Conservation (phyloP, 2,329 filamentous ascomycete species). For the Huntiella decipiens region DNA sequence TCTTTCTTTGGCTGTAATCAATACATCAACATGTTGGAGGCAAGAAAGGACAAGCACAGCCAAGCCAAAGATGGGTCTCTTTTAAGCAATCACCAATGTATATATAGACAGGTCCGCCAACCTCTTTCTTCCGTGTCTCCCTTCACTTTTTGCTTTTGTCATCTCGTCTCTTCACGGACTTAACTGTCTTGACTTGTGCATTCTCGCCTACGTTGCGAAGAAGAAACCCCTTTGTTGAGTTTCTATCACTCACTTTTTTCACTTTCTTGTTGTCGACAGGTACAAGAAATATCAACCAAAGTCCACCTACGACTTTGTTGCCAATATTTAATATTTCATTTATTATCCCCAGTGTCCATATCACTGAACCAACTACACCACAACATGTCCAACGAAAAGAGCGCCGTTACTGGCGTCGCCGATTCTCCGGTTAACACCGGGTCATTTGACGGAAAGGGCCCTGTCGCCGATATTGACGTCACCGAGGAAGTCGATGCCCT, state of each 20-base stretch:
- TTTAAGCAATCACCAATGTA: not conserved
- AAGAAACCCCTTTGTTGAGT: not conserved
- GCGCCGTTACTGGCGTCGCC: not conserved
- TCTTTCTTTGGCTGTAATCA: too few relatives aligned
- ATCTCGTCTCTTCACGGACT: too few relatives aligned
- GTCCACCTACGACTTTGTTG: too few relatives aligned
- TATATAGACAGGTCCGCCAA: not conserved
- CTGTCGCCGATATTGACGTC: not conserved
- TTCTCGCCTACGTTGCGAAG: too few relatives aligned
- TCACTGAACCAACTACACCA: too few relatives aligned
- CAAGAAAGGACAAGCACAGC: too few relatives aligned
- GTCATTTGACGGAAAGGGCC: not conserved
- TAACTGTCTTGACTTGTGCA: too few relatives aligned
- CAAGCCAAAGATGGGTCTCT: too few relatives aligned
- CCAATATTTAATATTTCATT: too few relatives aligned
- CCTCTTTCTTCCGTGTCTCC: not conserved
- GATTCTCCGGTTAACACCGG: not conserved
- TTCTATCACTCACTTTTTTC: not conserved
- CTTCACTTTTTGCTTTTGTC: too few relatives aligned
- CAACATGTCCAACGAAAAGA: not conserved
- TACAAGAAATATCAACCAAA: not conserved
- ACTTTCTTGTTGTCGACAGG: not conserved
- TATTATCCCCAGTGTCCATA: too few relatives aligned
- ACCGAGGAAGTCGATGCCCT: slow-evolving; percentile 13
- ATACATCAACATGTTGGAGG: too few relatives aligned